Percentiles rank a stretch among this genome's conserved stretches.
These are phyloP conservation scores for Hymenoscyphus scutula DNA, from an alignment of 2,329 filamentous ascomycete genomes.

Conservation along the genomic window DNA sequence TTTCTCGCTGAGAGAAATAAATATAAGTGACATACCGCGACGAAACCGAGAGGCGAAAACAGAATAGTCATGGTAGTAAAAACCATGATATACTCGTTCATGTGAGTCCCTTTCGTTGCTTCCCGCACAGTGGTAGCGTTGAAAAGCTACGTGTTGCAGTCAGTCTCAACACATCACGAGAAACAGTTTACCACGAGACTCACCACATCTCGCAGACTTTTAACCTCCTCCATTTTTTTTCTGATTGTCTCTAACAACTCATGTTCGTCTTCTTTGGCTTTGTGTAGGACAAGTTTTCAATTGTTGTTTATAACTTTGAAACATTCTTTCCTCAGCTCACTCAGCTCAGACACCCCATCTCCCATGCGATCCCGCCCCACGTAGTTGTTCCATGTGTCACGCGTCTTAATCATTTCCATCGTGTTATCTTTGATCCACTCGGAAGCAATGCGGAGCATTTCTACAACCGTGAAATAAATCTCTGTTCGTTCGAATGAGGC, in stretches of 20 bases:
- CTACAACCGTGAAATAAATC: not conserved
- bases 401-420: not conserved
- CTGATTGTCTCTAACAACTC: not conserved
- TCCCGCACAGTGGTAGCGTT: not conserved
- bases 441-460: not conserved
- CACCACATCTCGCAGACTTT: not conserved
- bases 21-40: not conserved
- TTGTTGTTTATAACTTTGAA: not conserved
- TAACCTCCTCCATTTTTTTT: not conserved
- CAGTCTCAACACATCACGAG: not conserved
- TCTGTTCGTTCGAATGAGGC: not conserved
- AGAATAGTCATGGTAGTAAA: not conserved
- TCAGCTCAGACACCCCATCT: not conserved
- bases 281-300: not conserved
- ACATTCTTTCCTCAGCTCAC: not conserved
- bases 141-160: not conserved
- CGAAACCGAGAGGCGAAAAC: not conserved
- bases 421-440: not conserved
- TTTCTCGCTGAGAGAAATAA: too few relatives aligned
- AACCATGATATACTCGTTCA: not conserved
- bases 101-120: not conserved
- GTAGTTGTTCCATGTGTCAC: not conserved
- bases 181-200: not conserved
- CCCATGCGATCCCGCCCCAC: not conserved
- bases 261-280: not conserved